These are phyloP conservation scores for Penicillium chermesinum DNA, from an alignment of 495 filamentous ascomycete genomes.

Conservation along the genomic window DNA sequence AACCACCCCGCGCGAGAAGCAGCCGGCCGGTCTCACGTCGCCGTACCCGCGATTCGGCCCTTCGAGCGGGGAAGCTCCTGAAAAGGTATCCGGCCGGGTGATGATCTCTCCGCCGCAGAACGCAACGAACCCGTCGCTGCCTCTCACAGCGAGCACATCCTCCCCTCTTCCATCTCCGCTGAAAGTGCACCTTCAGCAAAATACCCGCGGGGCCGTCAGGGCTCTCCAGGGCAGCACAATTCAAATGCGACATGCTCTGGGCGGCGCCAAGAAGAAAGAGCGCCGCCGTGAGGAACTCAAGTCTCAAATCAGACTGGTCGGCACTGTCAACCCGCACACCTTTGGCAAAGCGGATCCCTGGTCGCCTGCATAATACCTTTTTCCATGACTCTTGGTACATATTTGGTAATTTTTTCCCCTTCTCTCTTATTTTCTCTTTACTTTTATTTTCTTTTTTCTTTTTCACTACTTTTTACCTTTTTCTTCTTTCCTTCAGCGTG, in stretches of 20 bases:
- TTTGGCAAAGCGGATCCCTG: slow-evolving; percentile 29
- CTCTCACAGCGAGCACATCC: slow-evolving; percentile 8
- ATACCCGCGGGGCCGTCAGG: slow-evolving; percentile 24
- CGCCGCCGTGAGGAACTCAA: slow-evolving; percentile 37
- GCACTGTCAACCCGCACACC: slow-evolving; percentile 35
- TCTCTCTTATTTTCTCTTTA: not conserved
- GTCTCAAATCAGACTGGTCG: slow-evolving; percentile 41
- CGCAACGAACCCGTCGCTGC: not conserved
- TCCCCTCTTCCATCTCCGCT: slow-evolving; percentile 17
- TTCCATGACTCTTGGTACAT: not conserved
- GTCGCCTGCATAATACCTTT: slow-evolving; percentile 5
- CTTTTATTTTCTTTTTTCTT: not conserved
- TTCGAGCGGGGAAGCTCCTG: slow-evolving; percentile 36
- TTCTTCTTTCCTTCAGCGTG: not conserved
- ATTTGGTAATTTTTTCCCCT: not conserved
- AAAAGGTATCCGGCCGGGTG: too few relatives aligned
- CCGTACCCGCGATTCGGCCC: slow-evolving; percentile 37
- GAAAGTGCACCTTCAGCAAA: slow-evolving; percentile 24
- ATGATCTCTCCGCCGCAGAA: too few relatives aligned
- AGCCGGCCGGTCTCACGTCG: slow-evolving; percentile 31
- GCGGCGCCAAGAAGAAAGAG: slow-evolving; percentile 33
- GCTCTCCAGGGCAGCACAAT: slow-evolving; percentile 19
- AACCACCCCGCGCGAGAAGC: slow-evolving; percentile 16
- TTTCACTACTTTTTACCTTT: not conserved
- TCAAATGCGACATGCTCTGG: slow-evolving; percentile 25